These are phyloP conservation scores for Hypoxylon fuscum DNA, from an alignment of 495 filamentous ascomycete species.

Conservation along the genomic window DNA sequence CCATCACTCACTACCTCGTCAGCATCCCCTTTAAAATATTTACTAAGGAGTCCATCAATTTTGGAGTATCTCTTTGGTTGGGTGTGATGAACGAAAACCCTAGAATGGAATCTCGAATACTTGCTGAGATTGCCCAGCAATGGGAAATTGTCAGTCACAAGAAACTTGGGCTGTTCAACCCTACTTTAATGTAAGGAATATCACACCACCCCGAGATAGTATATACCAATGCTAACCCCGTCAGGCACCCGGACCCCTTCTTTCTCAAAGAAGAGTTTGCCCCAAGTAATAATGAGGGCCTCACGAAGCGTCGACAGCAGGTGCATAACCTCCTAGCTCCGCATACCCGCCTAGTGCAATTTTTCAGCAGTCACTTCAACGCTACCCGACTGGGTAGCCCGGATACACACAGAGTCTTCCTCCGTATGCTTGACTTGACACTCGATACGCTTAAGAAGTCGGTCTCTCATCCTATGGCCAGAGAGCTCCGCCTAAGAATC, in stretches of 20 bases:
- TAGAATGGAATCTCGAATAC: slow-evolving; percentile 79
- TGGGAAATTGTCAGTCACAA: slow-evolving; percentile 86
- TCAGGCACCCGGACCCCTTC: slow-evolving; percentile 84
- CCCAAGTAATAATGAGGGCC: slow-evolving; percentile 81
- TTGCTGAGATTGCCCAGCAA: slow-evolving; percentile 82
- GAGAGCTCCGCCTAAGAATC: slow-evolving; percentile 90
- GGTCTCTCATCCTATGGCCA: slow-evolving; percentile 81
- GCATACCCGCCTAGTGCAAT: slow-evolving; percentile 85
- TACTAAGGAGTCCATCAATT: slow-evolving; percentile 92
- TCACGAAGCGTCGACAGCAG: slow-evolving; percentile 76
- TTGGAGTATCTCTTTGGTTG: slow-evolving; percentile 94
- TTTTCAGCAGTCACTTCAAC: slow-evolving; percentile 93
- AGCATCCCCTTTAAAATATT: slow-evolving; percentile 91
- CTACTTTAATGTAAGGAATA: slow-evolving; percentile 66
- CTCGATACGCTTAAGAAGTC: slow-evolving; percentile 74
- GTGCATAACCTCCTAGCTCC: slow-evolving; percentile 84
- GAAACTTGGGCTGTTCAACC: slow-evolving; percentile 81
- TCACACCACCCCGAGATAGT: neutral
- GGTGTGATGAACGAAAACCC: slow-evolving; percentile 98
- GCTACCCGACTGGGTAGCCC: slow-evolving; percentile 82
- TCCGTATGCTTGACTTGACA: slow-evolving; percentile 78
- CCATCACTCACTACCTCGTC: slow-evolving; percentile 85
- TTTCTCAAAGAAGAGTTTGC: slow-evolving; percentile 91
- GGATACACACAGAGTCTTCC: slow-evolving; percentile 81
- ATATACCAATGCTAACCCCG: slow-evolving; percentile 34